Base-by-base conservation (phyloP, 106 monocot genomes). In the Vanilla planifolia region DNA sequence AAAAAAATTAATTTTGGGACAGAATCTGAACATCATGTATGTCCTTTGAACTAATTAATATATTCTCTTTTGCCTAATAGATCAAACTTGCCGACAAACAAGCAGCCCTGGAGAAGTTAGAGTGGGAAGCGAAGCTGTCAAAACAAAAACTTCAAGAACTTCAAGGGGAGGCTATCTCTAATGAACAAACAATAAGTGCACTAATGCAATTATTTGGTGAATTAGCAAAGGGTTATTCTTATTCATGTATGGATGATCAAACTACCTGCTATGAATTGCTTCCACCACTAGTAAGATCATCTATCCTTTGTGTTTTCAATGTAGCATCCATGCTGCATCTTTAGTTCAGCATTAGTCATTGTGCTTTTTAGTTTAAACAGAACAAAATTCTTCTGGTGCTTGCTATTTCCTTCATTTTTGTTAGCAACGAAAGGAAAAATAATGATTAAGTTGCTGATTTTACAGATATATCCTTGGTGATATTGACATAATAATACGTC, bases 31-130 rank as follows among this genome's bases (percentile, higher is more conserved):
- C n/a, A n/a, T n/a, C n/a, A n/a, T n/a, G n/a, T n/a, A n/a, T 37
- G 37, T 6, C 10, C 37, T 37, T 37, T 37, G 37, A 37, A 37
- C 37, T 37, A 10, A 37, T 37, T 6, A n/a, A n/a, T 37, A 10
- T 10, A 6, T 37, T 5, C 37, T 37, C 37, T 6, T 6, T 51
- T 47, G n/a, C n/a, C n/a, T 32, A 62, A 21, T 68, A 93, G 93
- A 74, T 89, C 66, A 73, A 74, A 67, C 79, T 93, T 62, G 89
- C 93, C 51, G 93, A 93, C 67, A 93, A 89, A 63, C 85, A 93
- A 72, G 88, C 93, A 57, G 59, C 79, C 55, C 43, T 89, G 55
- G 89, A 93, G 37, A 89, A 82, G 66, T 51, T 88, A 68, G 73
- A 82, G 21, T 85, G 85, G 93, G 81, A 89, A 55, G 71, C 71